Evolutionary conservation across 139 green algal species (phyloP).

Genomic region (Ettlia oleoabundans): DNA sequence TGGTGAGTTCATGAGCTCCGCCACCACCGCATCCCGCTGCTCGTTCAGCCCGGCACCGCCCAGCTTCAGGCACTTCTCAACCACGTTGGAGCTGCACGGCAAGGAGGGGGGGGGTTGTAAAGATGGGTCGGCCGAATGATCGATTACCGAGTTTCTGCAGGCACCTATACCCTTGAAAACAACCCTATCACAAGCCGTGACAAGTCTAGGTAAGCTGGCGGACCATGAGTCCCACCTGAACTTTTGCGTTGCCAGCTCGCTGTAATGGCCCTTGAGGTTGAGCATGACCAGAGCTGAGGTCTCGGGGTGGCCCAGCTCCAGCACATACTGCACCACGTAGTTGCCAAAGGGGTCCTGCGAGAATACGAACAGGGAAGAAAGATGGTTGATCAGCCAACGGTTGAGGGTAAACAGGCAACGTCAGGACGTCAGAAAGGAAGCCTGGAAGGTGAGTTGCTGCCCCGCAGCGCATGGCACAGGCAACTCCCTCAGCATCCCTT

Average conservation of each 20-base stretch:
- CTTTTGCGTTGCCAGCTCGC: slow-evolving; percentile 94
- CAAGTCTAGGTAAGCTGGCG: too few species aligned
- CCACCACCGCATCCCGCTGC: slow-evolving; percentile 79
- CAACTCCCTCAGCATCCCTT: neutral
- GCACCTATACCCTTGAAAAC: too few species aligned
- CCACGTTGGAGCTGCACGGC: slow-evolving; percentile 90
- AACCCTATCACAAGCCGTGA: neutral
- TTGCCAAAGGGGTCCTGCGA: slow-evolving; percentile 94
- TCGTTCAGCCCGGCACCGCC: slow-evolving; percentile 69
- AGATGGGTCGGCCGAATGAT: too few species aligned
- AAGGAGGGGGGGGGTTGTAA: neutral
- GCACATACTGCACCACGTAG: slow-evolving; percentile 99
- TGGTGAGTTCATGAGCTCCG: slow-evolving; percentile 82
- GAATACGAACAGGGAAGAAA: neutral
- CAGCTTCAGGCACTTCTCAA: slow-evolving; percentile 99
- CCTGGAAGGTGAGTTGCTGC: too few species aligned
- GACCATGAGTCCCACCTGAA: slow-evolving; percentile 66
- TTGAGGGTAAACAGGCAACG: neutral
- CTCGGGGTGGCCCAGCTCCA: slow-evolving; percentile 92
- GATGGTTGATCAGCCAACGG: neutral
- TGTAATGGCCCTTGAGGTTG: slow-evolving; percentile 82
- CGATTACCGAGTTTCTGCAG: too few species aligned
- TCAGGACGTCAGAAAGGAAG: neutral
- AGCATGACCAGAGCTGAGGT: slow-evolving; percentile 74
- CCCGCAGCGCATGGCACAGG: too few species aligned